phyloP scores from a whole-genome alignment of 2,329 filamentous ascomycete genomes.

The Aspergillus tanneri region DNA sequence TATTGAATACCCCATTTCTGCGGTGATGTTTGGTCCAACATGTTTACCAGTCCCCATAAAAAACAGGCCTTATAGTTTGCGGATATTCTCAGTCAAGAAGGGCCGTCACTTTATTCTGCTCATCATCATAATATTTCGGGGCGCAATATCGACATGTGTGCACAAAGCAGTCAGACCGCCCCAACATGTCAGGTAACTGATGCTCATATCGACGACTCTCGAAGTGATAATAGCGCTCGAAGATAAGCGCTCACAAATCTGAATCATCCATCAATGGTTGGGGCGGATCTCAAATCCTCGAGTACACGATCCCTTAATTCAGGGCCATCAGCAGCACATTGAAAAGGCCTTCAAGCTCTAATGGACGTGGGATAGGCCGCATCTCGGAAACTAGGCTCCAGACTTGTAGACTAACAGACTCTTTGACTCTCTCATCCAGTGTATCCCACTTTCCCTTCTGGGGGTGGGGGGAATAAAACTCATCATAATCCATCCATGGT shows the following conservation, averaged over 20 bases:
- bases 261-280: constrained; percentile 22
- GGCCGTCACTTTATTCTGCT: constrained; percentile 24
- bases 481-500: constrained; percentile 12
- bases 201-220: constrained; percentile 21
- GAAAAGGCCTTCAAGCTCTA: constrained; percentile 18
- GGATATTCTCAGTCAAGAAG: constrained; percentile 47
- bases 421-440: constrained; percentile 20
- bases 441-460: constrained; percentile 19
- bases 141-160: constrained; percentile 36
- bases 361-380: constrained; percentile 17
- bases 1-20: constrained; percentile 30
- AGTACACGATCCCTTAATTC: constrained; percentile 20
- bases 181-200: constrained; percentile 25
- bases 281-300: constrained; percentile 21
- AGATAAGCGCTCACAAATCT: constrained; percentile 24
- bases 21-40: constrained; percentile 31
- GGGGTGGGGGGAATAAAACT: constrained; percentile 15
- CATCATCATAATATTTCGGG: constrained; percentile 34
- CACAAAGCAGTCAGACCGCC: constrained; percentile 27
- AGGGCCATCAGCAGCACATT: constrained; percentile 26
- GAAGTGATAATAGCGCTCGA: constrained; percentile 25
- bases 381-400: constrained; percentile 24
- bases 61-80: constrained; percentile 30
- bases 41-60: constrained; percentile 24
- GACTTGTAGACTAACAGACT: constrained; percentile 21